Evolutionary conservation across 805 yeast species (phyloP).

Genomic region (Candida michaelii): DNA sequence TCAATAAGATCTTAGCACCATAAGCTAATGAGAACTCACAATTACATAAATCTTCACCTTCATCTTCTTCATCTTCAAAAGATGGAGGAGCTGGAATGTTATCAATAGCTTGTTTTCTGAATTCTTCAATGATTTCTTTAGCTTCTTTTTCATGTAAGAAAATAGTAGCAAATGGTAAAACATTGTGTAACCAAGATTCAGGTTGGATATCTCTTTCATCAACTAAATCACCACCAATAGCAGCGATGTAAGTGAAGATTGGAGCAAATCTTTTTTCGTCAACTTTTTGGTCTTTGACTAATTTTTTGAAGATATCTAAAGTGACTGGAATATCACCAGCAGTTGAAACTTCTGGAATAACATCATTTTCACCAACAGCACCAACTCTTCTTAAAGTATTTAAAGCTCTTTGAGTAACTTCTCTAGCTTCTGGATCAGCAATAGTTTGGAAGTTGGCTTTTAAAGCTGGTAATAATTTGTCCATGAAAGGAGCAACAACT

Average conservation of each 20-base stretch:
- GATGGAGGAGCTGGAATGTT: constrained; percentile 96
- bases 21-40: constrained; percentile 99
- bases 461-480: constrained; percentile 92
- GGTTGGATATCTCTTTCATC: constrained; percentile 95
- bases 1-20: constrained; percentile 99
- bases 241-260: constrained; percentile 82
- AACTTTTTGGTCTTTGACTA: constrained; percentile 65
- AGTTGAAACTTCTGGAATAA: constrained; percentile 94
- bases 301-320: constrained; percentile 72
- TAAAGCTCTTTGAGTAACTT: constrained; percentile 95
- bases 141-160: constrained; percentile 93
- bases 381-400: constrained; percentile 98
- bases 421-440: constrained; percentile 99
- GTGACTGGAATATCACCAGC: constrained; percentile 97
- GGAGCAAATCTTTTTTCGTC: constrained; percentile 70
- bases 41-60: constrained; percentile 99
- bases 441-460: constrained; percentile 91
- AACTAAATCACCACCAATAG: constrained; percentile 97
- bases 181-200: constrained; percentile 82
- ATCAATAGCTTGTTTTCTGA: constrained; percentile 94
- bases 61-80: constrained; percentile 96
- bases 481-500: constrained; percentile 99
- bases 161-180: constrained; percentile 93
- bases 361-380: constrained; percentile 87
- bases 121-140: constrained; percentile 81